phyloP scores from a whole-genome alignment of 177 flowering plant species.

The Vitis hybrid region DNA sequence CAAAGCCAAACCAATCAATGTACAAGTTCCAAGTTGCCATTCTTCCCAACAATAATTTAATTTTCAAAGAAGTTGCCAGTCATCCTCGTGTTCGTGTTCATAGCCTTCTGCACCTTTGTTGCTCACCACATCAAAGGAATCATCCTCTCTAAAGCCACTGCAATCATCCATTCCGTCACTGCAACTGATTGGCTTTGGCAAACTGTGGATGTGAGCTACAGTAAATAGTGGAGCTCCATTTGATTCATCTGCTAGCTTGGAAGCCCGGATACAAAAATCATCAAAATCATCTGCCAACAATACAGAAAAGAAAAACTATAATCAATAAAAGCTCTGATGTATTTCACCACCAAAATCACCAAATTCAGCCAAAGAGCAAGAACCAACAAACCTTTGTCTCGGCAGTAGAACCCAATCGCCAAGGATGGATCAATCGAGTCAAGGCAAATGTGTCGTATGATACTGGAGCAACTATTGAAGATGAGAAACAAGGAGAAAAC shows the following conservation, averaged over 20 bases:
- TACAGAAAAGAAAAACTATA: background rate
- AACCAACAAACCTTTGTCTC: conserved; percentile 59
- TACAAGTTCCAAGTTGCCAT: too few species aligned
- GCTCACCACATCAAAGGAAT: conserved; percentile 25
- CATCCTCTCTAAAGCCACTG: conserved; percentile 18
- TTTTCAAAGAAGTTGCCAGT: conserved; percentile 77
- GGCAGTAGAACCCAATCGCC: conserved; percentile 91
- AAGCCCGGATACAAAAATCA: conserved; percentile 73
- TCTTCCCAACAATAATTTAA: too few species aligned
- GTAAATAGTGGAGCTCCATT: conserved; percentile 86
- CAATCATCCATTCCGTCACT: conserved; percentile 15
- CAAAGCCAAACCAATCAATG: too few species aligned
- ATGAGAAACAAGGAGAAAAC: background rate
- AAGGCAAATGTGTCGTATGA: conserved; percentile 56
- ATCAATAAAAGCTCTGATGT: background rate
- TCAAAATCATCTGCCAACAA: conserved; percentile 65
- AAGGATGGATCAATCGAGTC: conserved; percentile 82
- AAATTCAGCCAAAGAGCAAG: background rate
- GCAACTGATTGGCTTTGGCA: conserved; percentile 23
- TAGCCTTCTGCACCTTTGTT: conserved; percentile 16
- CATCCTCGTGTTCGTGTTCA: conserved; percentile 49
- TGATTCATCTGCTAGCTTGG: conserved; percentile 66
- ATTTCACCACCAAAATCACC: background rate
- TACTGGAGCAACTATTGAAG: conserved; percentile 32
- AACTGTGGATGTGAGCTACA: conserved; percentile 35